Base-by-base conservation (phyloP, 1,284 basidiomycete genomes). In the Pisolithus thermaeus region DNA sequence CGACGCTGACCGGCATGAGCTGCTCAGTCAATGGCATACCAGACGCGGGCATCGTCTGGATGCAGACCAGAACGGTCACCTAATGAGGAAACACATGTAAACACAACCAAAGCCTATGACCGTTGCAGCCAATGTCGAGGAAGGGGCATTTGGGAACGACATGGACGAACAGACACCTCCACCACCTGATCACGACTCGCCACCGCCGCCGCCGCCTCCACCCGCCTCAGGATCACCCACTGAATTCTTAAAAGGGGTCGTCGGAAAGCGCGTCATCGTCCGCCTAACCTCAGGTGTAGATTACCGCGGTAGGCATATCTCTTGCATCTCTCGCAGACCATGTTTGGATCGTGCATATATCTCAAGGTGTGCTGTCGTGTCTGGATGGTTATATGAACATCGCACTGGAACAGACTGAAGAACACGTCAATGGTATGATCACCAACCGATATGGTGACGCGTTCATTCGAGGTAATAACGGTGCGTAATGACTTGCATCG, bases 361-460 rank as follows among this genome's bases (percentile, higher is more conserved):
- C n/a, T 3, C 0, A 57, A 97, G 95, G 95, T 37, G 79, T 94
- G 1, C 74, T 99, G n/a, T 95, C 92, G 7, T 98, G 97, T 67
- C 78, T 99, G 22, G 97, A 99, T 69, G 97, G 95, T 0, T 94
- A 93, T 69, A 94, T 99, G 97, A 99, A 99, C 73, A 97, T 99
- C 52, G 96, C 94, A 4, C 74, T 99, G 44, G 96, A 99, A 71
- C 88, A 97, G 67, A 97, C 95, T 1, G 90, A 95, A 69, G 96
- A 99, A 71, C 87, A 92, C 69, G 91, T 97, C 12, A 88, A 90
- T 59, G 95, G 94, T 9, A 68, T 74, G 32, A 78, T 90, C 50
- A 95, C 91, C 38, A 96, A 94, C 66, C 79, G 78, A 55, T 97
- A 95, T 62, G 94, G 95, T 1, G 94, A 97, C 70, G 88, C 94